Conservation (phyloP, 176 grass and related monocot genomes). For the Alopecurus myosuroides region DNA sequence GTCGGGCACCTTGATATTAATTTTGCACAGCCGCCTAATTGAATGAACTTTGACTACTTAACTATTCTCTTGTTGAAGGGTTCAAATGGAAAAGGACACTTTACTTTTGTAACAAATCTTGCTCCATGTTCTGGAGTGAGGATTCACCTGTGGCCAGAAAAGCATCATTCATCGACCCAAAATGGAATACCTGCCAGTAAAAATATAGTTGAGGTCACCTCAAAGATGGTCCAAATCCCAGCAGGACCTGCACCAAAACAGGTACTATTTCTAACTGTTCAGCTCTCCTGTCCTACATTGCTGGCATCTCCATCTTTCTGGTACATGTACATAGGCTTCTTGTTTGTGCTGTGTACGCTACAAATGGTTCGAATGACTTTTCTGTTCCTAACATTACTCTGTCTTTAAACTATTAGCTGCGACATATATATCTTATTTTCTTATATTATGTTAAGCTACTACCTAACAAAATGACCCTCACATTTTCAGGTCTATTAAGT, state of each 20-base stretch:
- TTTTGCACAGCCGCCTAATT: not conserved
- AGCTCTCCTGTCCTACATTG: not conserved
- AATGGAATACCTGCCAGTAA: conserved; percentile 54
- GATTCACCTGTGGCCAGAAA: conserved; percentile 94
- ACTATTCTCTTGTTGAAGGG: conserved; percentile 41
- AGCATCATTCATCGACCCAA: conserved; percentile 27
- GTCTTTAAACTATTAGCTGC: conserved; percentile 6
- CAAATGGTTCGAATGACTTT: not conserved
- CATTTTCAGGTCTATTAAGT: conserved; percentile 2
- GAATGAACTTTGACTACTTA: conserved; percentile 8
- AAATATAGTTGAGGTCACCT: conserved; percentile 83
- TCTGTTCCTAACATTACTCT: not conserved
- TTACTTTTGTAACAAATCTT: conserved; percentile 97
- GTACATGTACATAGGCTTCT: not conserved
- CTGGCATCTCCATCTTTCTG: not conserved
- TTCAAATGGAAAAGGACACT: conserved; percentile 66
- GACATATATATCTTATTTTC: conserved; percentile 21
- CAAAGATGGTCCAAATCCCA: conserved; percentile 88
- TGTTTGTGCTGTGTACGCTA: not conserved
- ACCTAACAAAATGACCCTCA: not conserved
- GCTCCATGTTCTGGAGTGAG: conserved; percentile 93
- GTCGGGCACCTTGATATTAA: not conserved
- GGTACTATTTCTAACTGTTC: conserved; percentile 43
- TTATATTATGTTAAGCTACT: not conserved
- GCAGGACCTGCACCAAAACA: conserved; percentile 83